phyloP scores from a whole-genome alignment of 257 asterid species.

The Solanum bulbocastanum region DNA sequence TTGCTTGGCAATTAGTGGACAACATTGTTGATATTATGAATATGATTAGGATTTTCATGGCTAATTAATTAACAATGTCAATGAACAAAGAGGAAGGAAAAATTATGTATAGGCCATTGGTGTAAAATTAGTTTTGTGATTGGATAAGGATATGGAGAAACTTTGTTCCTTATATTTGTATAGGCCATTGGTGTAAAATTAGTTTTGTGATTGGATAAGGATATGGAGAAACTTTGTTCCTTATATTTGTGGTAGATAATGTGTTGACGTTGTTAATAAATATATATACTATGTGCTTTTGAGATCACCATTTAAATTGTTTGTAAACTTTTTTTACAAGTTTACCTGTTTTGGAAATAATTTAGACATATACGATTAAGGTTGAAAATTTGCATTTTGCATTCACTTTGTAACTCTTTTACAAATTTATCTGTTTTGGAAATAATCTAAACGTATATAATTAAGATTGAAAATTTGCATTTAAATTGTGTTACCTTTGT shows the following conservation, averaged over 20 bases:
- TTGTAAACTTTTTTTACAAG: not conserved
- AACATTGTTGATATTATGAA: conserved; percentile 21
- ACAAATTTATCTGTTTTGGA: too few species aligned
- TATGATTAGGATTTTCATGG: not conserved
- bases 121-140: not conserved
- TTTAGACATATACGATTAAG: too few species aligned
- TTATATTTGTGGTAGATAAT: conserved; percentile 12
- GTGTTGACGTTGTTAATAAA: not conserved
- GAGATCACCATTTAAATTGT: not conserved
- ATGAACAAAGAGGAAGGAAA: not conserved
- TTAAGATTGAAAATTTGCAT: not conserved
- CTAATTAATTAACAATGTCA: not conserved
- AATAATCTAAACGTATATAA: too few species aligned
- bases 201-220: not conserved
- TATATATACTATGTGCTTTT: not conserved
- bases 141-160: not conserved
- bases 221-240: not conserved
- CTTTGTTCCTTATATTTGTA: not conserved
- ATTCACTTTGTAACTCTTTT: not conserved
- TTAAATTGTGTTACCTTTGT: not conserved
- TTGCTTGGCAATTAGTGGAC: conserved; percentile 11
- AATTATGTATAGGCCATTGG: not conserved
- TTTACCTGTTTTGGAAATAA: too few species aligned
- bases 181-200: not conserved
- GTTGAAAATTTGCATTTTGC: not conserved